Percentiles rank a stretch among this genome's conserved stretches.
Conservation (phyloP, 2,329 filamentous ascomycete genomes). For the Fusarium citri region DNA sequence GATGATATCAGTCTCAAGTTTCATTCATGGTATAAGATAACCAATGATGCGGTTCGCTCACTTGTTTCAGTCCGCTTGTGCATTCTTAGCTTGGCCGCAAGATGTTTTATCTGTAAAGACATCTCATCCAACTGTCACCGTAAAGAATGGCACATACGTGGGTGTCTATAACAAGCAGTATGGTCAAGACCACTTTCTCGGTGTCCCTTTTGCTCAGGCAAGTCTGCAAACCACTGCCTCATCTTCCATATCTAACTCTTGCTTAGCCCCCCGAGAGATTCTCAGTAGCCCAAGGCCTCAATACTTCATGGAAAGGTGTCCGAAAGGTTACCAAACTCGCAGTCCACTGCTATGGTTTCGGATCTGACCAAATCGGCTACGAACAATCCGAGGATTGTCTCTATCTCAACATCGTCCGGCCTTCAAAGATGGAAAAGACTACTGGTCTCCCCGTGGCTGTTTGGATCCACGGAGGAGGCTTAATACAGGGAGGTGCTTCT, state of each 20-base stretch:
- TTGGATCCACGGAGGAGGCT: constrained; percentile 65
- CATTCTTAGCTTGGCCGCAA: not conserved
- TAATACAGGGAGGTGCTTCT: constrained; percentile 49
- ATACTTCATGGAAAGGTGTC: constrained; percentile 56
- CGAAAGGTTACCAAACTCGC: constrained; percentile 59
- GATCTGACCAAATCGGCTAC: constrained; percentile 46
- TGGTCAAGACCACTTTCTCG: constrained; percentile 27
- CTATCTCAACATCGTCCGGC: constrained; percentile 70
- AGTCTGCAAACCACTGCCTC: fast-evolving
- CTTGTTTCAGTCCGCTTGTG: not conserved
- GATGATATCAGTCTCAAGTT: not conserved
- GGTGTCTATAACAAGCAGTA: constrained; percentile 19
- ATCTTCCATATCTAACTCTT: not conserved
- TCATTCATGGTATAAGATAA: not conserved
- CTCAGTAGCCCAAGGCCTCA: constrained; percentile 52
- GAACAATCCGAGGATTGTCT: constrained; percentile 66
- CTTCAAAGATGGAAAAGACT: constrained; percentile 55
- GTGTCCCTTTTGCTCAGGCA: constrained; percentile 22
- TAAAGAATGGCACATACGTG: constrained; percentile 27
- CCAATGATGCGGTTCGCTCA: not conserved
- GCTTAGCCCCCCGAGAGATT: constrained; percentile 34
- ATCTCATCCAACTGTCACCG: not conserved
- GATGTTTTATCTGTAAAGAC: not conserved
- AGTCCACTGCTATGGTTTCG: constrained; percentile 63
- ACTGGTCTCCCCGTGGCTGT: constrained; percentile 65